These are phyloP conservation scores for Kodamaea restingae DNA, from an alignment of 805 yeast species.

Conservation along the genomic window DNA sequence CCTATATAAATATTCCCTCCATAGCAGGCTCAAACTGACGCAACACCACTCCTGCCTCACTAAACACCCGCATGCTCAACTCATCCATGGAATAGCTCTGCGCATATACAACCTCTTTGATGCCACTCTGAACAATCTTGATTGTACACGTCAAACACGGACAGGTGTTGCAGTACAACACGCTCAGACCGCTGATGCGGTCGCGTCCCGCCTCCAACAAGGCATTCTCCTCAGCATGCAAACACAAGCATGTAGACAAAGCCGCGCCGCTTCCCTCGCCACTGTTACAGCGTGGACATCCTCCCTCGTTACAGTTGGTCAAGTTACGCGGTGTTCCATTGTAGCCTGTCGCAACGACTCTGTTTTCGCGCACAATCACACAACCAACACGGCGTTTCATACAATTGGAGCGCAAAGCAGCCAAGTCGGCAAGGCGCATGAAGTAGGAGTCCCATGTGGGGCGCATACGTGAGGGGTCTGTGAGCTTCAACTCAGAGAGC, in stretches of 20 bases:
- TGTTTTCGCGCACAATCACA: constrained; percentile 77
- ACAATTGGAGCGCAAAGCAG: constrained; percentile 89
- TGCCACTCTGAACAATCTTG: constrained; percentile 90
- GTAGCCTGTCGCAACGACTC: constrained; percentile 95
- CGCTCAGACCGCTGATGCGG: constrained; percentile 59
- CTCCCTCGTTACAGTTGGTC: constrained; percentile 91
- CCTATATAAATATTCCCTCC: constrained; percentile 36
- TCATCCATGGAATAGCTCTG: constrained; percentile 91
- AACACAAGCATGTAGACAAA: constrained; percentile 80
- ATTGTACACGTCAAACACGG: constrained; percentile 96
- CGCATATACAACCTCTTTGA: constrained; percentile 87
- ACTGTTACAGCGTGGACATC: constrained; percentile 83
- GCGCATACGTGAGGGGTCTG: constrained; percentile 52
- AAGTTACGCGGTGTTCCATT: constrained; percentile 94
- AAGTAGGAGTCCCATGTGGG: constrained; percentile 97
- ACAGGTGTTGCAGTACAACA: constrained; percentile 90
- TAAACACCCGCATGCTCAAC: constrained; percentile 64
- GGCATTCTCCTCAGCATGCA: constrained; percentile 98
- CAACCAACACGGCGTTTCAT: constrained; percentile 98
- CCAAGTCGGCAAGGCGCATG: constrained; percentile 89
- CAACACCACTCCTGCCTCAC: constrained; percentile 66
- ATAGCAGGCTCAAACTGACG: constrained; percentile 47
- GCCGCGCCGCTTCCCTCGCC: constrained; percentile 61
- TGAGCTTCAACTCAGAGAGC: constrained; percentile 36
- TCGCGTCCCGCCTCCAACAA: constrained; percentile 91